These are phyloP conservation scores for Solanum chilense DNA, from an alignment of 257 asterid genomes.

Conservation along the genomic window DNA sequence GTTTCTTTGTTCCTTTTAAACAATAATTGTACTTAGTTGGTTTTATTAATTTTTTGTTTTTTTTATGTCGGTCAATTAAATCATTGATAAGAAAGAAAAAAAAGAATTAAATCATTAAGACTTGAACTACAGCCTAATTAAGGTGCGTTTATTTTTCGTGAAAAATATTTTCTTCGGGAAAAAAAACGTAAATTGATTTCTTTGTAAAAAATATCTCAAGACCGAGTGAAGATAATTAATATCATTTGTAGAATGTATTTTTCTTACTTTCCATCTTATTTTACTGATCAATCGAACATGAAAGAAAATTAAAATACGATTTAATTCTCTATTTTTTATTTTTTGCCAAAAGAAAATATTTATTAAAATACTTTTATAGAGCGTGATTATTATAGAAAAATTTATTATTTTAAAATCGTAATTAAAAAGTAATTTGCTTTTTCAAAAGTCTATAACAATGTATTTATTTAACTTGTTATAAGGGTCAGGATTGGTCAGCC, in stretches of 20 bases:
- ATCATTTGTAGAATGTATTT: no score
- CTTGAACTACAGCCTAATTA: neutral
- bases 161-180: fast-evolving
- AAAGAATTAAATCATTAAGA: neutral
- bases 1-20: neutral
- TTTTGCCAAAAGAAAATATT: no score
- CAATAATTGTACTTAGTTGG: neutral
- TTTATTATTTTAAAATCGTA: neutral
- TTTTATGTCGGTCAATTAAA: neutral
- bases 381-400: neutral
- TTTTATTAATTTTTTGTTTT: neutral
- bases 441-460: neutral
- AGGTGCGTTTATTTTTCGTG: neutral
- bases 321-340: neutral
- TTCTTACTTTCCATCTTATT: neutral
- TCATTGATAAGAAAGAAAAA: neutral
- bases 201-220: no score
- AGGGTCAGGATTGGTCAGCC: neutral
- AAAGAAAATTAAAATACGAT: no score
- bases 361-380: no score
- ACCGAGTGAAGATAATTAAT: no score
- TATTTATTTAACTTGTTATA: neutral
- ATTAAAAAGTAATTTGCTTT: no score
- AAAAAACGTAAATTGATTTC: no score
- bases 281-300: no score